phyloP scores from a whole-genome alignment of 2,329 filamentous ascomycete species.

The Thielaviopsis ethacetica region DNA sequence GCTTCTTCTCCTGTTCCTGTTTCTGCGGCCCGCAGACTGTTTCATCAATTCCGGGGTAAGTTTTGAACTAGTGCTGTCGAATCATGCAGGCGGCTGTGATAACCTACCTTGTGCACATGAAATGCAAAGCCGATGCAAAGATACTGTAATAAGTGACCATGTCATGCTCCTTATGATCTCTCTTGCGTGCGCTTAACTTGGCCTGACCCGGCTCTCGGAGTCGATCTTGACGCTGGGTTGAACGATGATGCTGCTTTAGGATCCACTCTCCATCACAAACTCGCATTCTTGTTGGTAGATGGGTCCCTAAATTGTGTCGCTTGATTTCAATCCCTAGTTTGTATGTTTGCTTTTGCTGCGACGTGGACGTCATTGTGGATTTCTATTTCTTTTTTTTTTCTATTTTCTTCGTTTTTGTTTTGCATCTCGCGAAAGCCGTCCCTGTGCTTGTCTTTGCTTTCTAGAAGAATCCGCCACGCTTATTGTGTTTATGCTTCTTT shows the following conservation, averaged over 20 bases:
- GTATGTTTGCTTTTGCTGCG: background rate
- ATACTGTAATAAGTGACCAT: background rate
- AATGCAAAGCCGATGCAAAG: background rate
- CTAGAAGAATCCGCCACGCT: no score
- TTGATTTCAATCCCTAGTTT: background rate
- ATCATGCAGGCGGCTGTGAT: background rate
- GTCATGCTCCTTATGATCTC: background rate
- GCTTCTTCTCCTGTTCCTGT: background rate
- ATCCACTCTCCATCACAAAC: background rate
- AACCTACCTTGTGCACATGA: background rate
- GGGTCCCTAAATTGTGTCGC: background rate
- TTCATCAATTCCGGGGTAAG: slow-evolving; percentile 2
- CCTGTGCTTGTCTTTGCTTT: background rate
- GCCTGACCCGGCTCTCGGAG: background rate
- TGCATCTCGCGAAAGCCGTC: background rate
- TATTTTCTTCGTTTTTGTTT: no score
- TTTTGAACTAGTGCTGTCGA: background rate
- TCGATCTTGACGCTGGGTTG: background rate
- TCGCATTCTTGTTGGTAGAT: background rate
- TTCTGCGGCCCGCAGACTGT: slow-evolving; percentile 3
- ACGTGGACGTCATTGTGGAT: background rate
- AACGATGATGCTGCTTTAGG: background rate
- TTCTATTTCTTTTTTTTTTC: no score
- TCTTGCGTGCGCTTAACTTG: background rate
- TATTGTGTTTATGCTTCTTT: background rate